Evolutionary conservation across 805 yeast genomes (phyloP), one percentile per base, ranked within the genome.

Genomic region (Yarrowia divulgata): DNA sequence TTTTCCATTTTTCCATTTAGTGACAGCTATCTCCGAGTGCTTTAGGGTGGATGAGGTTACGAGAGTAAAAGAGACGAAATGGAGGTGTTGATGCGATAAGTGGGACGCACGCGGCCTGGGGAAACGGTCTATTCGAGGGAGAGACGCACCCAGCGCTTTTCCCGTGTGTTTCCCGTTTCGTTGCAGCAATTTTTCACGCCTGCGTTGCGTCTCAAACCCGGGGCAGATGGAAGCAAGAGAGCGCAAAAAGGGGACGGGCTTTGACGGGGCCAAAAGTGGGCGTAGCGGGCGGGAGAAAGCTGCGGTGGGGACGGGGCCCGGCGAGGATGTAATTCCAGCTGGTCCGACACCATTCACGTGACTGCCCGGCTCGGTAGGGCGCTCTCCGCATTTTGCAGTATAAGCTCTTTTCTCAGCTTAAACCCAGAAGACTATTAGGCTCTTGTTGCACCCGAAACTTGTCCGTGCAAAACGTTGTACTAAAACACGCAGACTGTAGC

Each of bases 141-240:
- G 19, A 19, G 60, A 54, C 60, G 60, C 60, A 39, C 32, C 37
- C 48, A 42, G 63, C 63, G 63, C 63, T 57, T 40, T 42, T 42
- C 48, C 63, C 63, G 63, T 57, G 37, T 39, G 63, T 42, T 40
- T 42, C 63, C 60, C 45, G 60, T 54, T 29, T 39, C 19, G 60
- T 54, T 54, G 63, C 63, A 60, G 66, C 66, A 60, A 60, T 60
- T 60, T 60, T 60, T 60, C 66, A 60, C 66, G 66, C 66, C 66
- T 60, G 50, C 40, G 49, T 58, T 42, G 64, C 64, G 42, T 34
- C 52, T 42, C 50, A 60, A 60, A 60, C 63, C 63, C 63, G 63
- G 63, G 63, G 66, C 42, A 45, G 66, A 60, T 60, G 66, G 66
- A 60, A 57, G 64, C 64, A 57, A 57, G 46, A 32, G 46, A 32